These are phyloP conservation scores for Dillenia suffruticosa DNA, from an alignment of 164 flowering plant species.

Conservation along the genomic window DNA sequence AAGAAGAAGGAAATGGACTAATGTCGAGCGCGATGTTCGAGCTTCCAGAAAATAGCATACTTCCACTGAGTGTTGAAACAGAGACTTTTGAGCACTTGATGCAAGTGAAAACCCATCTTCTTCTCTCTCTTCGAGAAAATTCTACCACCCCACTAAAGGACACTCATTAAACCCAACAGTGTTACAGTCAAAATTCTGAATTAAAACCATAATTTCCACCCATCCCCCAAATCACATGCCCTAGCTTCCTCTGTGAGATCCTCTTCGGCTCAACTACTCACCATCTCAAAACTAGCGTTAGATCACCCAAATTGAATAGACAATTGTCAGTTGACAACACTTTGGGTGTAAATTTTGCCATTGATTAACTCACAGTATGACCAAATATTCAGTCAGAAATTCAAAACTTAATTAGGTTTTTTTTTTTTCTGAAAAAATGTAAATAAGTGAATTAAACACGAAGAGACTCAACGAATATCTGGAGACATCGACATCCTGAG, in stretches of 20 bases:
- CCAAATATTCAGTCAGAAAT: neutral
- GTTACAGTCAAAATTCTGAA: neutral
- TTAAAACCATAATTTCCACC: conserved; percentile 6
- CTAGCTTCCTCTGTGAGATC: conserved; percentile 88
- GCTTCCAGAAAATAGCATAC: conserved; percentile 77
- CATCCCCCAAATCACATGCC: conserved; percentile 1
- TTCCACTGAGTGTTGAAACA: conserved; percentile 61
- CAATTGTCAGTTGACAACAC: neutral
- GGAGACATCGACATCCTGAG: conserved; percentile 40
- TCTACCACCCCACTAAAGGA: conserved; percentile 4
- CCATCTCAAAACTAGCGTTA: conserved; percentile 3
- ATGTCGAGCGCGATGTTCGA: conserved; percentile 46
- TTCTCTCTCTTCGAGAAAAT: conserved; percentile 10
- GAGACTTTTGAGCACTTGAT: conserved; percentile 45
- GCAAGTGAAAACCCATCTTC: conserved; percentile 51
- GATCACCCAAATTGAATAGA: conserved; percentile 5
- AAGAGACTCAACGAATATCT: conserved; percentile 23
- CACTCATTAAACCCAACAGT: conserved; percentile 5
- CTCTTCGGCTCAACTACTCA: conserved; percentile 27
- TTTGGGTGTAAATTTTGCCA: conserved; percentile 9
- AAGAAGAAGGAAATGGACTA: too few species aligned
- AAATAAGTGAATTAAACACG: neutral
- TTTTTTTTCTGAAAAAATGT: too few species aligned
- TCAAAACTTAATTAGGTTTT: neutral
- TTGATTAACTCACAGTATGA: neutral